Evolutionary conservation across 2,329 filamentous ascomycete genomes (phyloP).

Genomic region (Kalmusia sp.): DNA sequence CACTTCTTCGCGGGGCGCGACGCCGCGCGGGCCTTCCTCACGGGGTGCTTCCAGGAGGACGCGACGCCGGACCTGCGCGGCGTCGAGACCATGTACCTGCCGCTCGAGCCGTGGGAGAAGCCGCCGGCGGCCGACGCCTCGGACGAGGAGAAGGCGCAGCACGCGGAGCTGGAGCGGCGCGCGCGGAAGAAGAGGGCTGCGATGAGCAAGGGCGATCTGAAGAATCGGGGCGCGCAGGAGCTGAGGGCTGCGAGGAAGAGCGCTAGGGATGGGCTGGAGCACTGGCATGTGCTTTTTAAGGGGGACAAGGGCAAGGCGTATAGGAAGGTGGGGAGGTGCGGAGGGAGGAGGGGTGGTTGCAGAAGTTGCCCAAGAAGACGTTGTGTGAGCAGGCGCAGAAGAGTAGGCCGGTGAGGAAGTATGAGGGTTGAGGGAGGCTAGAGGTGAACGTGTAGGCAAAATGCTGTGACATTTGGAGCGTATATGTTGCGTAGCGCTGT

Average conservation of each 20-base stretch:
- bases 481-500: not conserved
- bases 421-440: conserved; percentile 22
- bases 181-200: conserved; percentile 13
- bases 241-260: conserved; percentile 67
- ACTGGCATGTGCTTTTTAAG: conserved; percentile 84
- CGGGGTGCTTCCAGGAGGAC: conserved; percentile 90
- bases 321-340: conserved; percentile 78
- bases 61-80: conserved; percentile 83
- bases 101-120: conserved; percentile 64
- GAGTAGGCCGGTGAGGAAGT: conserved; percentile 63
- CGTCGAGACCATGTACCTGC: conserved; percentile 82
- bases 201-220: conserved; percentile 46
- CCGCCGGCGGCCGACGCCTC: conserved; percentile 18
- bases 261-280: conserved; percentile 71
- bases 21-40: conserved; percentile 87
- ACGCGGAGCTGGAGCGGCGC: conserved; percentile 31
- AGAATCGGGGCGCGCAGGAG: conserved; percentile 68
- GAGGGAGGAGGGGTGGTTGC: conserved; percentile 67
- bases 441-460: not conserved
- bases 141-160: conserved; percentile 33
- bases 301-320: conserved; percentile 78
- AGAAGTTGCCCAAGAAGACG: conserved; percentile 61
- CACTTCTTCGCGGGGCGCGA: conserved; percentile 86
- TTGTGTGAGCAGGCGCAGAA: conserved; percentile 76
- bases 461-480: not conserved